Evolutionary conservation across 192 early-diverging fungal genomes (phyloP).

Genomic region (Gryganskiella cystojenkinii): DNA sequence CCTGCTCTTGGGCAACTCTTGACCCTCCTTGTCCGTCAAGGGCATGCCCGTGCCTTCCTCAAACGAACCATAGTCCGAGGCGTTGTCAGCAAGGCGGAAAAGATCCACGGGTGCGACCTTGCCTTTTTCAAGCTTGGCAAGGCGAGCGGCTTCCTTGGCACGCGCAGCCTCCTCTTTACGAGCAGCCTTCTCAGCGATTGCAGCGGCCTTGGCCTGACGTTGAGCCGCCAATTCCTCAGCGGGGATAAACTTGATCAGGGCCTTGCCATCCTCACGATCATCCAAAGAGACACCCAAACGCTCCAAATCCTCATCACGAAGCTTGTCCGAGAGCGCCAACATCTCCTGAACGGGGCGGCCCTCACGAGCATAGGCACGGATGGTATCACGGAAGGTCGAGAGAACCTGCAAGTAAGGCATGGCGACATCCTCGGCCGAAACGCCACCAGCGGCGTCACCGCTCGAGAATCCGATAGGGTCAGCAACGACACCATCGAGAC

Average conservation of each 20-base stretch:
- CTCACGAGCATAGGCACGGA: constrained; percentile 80
- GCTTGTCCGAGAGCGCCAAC: constrained; percentile 82
- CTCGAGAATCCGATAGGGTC: constrained; percentile 76
- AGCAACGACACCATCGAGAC: constrained; percentile 71
- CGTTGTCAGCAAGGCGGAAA: constrained; percentile 70
- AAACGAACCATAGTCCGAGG: constrained; percentile 45
- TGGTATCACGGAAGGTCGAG: constrained; percentile 89
- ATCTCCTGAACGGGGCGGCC: constrained; percentile 60
- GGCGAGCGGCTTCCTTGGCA: constrained; percentile 72
- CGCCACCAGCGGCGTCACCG: constrained; percentile 44
- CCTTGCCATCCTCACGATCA: constrained; percentile 94
- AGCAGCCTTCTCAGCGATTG: constrained; percentile 69
- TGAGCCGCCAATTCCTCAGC: constrained; percentile 73
- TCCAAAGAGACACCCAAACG: constrained; percentile 92
- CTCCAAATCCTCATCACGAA: constrained; percentile 90
- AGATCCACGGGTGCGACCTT: constrained; percentile 80
- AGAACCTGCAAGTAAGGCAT: constrained; percentile 86
- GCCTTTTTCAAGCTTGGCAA: constrained; percentile 81
- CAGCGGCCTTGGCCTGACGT: constrained; percentile 73
- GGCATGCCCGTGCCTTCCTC: constrained; percentile 76
- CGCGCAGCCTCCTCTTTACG: constrained; percentile 70
- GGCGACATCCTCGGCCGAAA: constrained; percentile 54
- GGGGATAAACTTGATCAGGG: constrained; percentile 92
- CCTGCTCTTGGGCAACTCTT: constrained; percentile 84
- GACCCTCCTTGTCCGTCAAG: constrained; percentile 83